Evolutionary conservation across 108 stramenopile species (phyloP).

Genomic region (Cyclotella choctawhatcheeana): DNA sequence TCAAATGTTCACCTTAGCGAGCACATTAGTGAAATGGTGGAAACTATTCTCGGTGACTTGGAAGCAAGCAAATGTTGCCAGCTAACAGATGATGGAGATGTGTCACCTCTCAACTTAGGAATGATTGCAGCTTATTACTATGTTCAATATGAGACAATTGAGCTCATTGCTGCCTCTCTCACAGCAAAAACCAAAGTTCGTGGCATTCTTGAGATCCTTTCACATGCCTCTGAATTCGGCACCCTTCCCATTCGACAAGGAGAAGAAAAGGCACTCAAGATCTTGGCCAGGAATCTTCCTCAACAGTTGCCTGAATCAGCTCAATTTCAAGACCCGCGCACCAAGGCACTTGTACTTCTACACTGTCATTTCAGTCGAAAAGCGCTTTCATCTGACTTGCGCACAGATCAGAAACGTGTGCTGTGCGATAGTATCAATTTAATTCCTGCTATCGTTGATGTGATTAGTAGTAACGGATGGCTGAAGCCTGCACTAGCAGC

Average conservation of each 20-base stretch:
- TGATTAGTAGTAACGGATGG: slow-evolving; percentile 97
- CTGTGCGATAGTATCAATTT: slow-evolving; percentile 81
- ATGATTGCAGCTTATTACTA: slow-evolving; percentile 99
- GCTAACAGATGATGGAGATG: slow-evolving; percentile 92
- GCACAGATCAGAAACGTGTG: slow-evolving; percentile 82
- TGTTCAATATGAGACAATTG: slow-evolving; percentile 96
- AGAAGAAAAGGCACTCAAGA: slow-evolving; percentile 91
- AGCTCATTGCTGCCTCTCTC: slow-evolving; percentile 95
- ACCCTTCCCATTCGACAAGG: slow-evolving; percentile 89
- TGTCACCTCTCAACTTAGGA: slow-evolving; percentile 96
- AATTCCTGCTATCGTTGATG: slow-evolving; percentile 97
- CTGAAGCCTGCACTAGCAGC: slow-evolving; percentile 96
- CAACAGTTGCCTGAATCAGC: slow-evolving; percentile 77
- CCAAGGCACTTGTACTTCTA: slow-evolving; percentile 93
- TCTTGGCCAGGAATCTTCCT: slow-evolving; percentile 82
- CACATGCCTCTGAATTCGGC: slow-evolving; percentile 92
- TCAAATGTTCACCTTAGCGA: slow-evolving; percentile 95
- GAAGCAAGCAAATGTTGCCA: slow-evolving; percentile 92
- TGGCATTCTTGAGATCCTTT: slow-evolving; percentile 95
- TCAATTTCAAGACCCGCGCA: slow-evolving; percentile 79
- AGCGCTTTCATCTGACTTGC: slow-evolving; percentile 82
- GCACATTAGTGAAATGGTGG: slow-evolving; percentile 98
- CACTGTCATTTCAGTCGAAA: slow-evolving; percentile 91
- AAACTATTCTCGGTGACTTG: slow-evolving; percentile 93
- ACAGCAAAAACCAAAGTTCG: slow-evolving; percentile 94